These are phyloP conservation scores for Asterionellopsis glacialis DNA, from an alignment of 108 stramenopile species.

Conservation along the genomic window DNA sequence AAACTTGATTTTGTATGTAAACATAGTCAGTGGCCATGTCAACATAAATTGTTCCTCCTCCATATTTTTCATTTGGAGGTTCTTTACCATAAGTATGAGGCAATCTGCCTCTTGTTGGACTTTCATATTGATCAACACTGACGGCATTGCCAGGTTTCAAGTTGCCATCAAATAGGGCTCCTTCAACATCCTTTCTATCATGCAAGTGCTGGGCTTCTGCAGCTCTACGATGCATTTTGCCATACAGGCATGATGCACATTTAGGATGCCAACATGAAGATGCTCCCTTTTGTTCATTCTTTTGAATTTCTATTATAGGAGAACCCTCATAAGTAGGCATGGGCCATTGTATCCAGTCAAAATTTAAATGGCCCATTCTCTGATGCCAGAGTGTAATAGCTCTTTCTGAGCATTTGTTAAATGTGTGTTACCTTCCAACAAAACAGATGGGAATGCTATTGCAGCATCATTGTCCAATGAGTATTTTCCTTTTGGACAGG, in stretches of 20 bases:
- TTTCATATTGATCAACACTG: constrained; percentile 7
- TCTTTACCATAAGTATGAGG: background rate
- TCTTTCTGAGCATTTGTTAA: background rate
- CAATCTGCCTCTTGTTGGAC: background rate
- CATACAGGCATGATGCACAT: no score
- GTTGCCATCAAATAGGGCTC: background rate
- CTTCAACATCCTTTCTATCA: no score
- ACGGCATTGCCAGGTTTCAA: constrained; percentile 4
- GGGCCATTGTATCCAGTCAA: no score
- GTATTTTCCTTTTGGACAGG: background rate
- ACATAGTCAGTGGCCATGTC: background rate
- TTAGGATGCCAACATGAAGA: no score
- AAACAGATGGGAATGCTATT: no score
- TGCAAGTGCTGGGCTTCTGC: no score
- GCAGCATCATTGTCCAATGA: no score
- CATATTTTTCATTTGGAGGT: background rate
- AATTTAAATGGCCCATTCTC: background rate
- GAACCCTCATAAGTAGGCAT: no score
- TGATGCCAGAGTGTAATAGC: background rate
- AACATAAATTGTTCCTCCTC: background rate
- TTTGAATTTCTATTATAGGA: no score
- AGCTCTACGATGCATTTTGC: no score
- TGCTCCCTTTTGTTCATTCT: no score
- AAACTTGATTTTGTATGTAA: constrained; percentile 1
- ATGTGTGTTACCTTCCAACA: no score